phyloP scores from a whole-genome alignment of 2,329 filamentous ascomycete genomes.

The Colletotrichum echinochloae region DNA sequence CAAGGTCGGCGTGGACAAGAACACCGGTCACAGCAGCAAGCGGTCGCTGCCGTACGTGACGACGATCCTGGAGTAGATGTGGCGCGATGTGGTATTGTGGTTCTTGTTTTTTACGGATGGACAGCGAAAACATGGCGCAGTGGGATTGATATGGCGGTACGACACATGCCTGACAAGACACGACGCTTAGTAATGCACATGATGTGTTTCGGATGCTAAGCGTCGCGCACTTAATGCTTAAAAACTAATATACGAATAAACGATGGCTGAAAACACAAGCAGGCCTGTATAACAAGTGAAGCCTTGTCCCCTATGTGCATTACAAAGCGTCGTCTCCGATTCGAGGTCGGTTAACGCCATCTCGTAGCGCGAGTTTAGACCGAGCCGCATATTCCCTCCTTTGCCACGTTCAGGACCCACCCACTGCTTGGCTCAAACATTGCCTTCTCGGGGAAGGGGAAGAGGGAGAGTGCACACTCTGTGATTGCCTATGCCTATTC shows the following conservation, averaged over 20 bases:
- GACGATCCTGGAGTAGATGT: constrained; percentile 8
- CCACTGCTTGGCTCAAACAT: too few species aligned
- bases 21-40: constrained; percentile 28
- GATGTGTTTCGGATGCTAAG: constrained; percentile 2
- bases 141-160: too few species aligned
- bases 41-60: constrained; percentile 24
- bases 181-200: not conserved
- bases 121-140: not conserved
- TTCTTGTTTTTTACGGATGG: not conserved
- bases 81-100: not conserved
- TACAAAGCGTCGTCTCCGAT: not conserved
- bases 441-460: too few species aligned
- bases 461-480: too few species aligned
- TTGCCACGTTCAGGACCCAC: too few species aligned
- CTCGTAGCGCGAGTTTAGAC: not conserved
- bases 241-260: not conserved
- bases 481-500: too few species aligned
- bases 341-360: not conserved
- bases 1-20: constrained; percentile 38
- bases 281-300: not conserved
- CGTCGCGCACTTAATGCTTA: constrained; percentile 8
- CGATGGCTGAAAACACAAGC: not conserved
- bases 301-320: not conserved
- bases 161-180: not conserved
- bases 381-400: not conserved